phyloP scores from a whole-genome alignment of 2,329 filamentous ascomycete genomes.

The Aspergillus felis region DNA sequence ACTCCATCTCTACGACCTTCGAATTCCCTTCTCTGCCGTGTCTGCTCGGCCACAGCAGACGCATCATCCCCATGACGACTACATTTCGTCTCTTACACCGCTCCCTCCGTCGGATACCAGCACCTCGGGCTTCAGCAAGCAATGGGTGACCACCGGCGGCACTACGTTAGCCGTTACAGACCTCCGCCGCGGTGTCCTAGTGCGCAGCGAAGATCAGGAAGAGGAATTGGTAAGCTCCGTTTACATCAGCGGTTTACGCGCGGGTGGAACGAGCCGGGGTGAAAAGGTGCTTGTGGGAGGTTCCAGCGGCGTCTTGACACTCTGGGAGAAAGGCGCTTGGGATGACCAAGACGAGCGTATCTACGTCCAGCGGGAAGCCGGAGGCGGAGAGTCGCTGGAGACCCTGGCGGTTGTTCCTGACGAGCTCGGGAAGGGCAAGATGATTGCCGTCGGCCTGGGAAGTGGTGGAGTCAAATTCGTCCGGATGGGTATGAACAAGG shows the following conservation, averaged over 20 bases:
- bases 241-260: slow-evolving; percentile 72
- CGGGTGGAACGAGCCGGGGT: slow-evolving; percentile 63
- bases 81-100: slow-evolving; percentile 81
- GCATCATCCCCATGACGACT: slow-evolving; percentile 85
- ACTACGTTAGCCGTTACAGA: slow-evolving; percentile 90
- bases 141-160: slow-evolving; percentile 91
- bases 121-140: slow-evolving; percentile 85
- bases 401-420: slow-evolving; percentile 69
- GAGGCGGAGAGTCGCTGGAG: slow-evolving; percentile 75
- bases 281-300: slow-evolving; percentile 74
- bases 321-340: slow-evolving; percentile 95
- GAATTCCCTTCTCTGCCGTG: slow-evolving; percentile 54
- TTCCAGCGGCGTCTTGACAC: slow-evolving; percentile 74
- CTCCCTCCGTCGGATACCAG: slow-evolving; percentile 75
- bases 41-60: slow-evolving; percentile 68
- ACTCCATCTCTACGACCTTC: slow-evolving; percentile 82
- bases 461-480: slow-evolving; percentile 78
- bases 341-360: slow-evolving; percentile 92
- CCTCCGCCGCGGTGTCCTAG: slow-evolving; percentile 76
- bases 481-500: slow-evolving; percentile 67
- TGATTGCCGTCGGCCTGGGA: slow-evolving; percentile 74
- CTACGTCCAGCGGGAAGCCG: slow-evolving; percentile 61
- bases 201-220: slow-evolving; percentile 90
- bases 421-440: slow-evolving; percentile 59
- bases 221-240: slow-evolving; percentile 82